phyloP scores from a whole-genome alignment of 345 rosid species.

The Sonneratia alba region DNA sequence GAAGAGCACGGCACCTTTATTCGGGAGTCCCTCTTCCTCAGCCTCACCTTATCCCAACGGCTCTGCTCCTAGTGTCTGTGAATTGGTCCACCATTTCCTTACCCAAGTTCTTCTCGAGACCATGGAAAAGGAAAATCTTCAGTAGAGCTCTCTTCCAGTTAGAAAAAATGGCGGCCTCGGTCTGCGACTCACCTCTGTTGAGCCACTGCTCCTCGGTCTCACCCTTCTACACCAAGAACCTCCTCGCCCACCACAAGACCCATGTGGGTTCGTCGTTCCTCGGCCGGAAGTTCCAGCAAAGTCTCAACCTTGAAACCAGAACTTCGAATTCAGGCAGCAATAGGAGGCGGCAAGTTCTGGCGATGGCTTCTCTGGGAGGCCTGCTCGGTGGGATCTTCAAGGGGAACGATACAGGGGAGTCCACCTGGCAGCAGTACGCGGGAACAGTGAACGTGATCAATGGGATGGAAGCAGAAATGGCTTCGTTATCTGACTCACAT shows the following conservation, averaged over 20 bases:
- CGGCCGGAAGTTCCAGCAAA: conserved; percentile 20
- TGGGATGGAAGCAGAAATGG: conserved; percentile 48
- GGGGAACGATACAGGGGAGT: conserved; percentile 76
- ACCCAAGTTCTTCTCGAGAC: background rate
- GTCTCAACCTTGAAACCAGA: conserved; percentile 10
- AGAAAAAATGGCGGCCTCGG: conserved; percentile 2
- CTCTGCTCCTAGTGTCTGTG: background rate
- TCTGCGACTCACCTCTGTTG: conserved; percentile 5
- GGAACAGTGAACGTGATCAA: conserved; percentile 42
- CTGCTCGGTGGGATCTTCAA: conserved; percentile 77
- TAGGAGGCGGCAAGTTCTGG: conserved; percentile 24
- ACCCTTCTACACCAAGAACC: conserved; percentile 3
- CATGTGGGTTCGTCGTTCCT: conserved; percentile 29
- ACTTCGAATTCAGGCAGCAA: conserved; percentile 10
- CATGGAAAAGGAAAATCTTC: background rate
- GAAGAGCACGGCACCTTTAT: background rate
- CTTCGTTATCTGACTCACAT: conserved; percentile 52
- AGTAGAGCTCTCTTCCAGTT: background rate
- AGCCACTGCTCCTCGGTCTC: conserved; percentile 4
- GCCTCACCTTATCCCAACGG: conserved; percentile 2
- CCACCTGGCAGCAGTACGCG: conserved; percentile 73
- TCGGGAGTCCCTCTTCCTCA: background rate
- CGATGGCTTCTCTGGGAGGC: conserved; percentile 68
- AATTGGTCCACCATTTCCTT: too few relatives aligned
- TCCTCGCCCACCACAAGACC: conserved; percentile 14